A percentile compares a stretch with the other conserved stretches of the same genome.
phyloP scores from a whole-genome alignment of 148 eudicot genomes.

The Rheum nobile region DNA sequence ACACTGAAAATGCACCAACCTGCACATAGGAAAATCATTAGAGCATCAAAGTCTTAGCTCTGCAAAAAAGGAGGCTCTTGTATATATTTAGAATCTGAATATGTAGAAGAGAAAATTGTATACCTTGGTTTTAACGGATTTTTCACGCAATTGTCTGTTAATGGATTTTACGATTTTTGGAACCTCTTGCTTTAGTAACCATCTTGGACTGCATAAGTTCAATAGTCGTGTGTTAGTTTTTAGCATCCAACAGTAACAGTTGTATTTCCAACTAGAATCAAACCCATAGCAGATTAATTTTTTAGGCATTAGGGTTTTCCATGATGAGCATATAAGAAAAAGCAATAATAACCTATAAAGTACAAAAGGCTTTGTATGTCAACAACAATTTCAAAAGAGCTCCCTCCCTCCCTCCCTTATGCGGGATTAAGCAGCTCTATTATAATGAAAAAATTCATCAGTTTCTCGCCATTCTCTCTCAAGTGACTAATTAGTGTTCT shows the following conservation, averaged over 20 bases:
- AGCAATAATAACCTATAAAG: not conserved
- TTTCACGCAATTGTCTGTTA: no score
- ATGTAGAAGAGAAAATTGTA: not conserved
- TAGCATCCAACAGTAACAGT: not conserved
- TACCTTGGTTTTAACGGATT: no score
- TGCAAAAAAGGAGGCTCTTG: not conserved
- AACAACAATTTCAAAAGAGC: no score
- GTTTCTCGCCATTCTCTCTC: no score
- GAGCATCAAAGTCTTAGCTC: constrained; percentile 1
- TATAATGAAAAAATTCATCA: no score
- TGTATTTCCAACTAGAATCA: not conserved
- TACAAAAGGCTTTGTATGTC: no score
- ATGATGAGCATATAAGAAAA: not conserved
- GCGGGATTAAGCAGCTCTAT: no score
- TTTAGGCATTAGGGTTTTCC: not conserved
- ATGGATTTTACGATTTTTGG: no score
- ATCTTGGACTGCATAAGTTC: not conserved
- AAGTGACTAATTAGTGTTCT: no score
- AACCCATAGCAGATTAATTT: not conserved
- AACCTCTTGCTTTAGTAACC: no score
- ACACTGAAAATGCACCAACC: constrained; percentile 96
- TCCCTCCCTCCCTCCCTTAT: no score
- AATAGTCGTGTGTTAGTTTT: not conserved
- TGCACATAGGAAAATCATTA: constrained; percentile 11
- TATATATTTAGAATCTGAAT: not conserved